Conservation (phyloP, 164 flowering plant genomes). For the Vitis amurensis region DNA sequence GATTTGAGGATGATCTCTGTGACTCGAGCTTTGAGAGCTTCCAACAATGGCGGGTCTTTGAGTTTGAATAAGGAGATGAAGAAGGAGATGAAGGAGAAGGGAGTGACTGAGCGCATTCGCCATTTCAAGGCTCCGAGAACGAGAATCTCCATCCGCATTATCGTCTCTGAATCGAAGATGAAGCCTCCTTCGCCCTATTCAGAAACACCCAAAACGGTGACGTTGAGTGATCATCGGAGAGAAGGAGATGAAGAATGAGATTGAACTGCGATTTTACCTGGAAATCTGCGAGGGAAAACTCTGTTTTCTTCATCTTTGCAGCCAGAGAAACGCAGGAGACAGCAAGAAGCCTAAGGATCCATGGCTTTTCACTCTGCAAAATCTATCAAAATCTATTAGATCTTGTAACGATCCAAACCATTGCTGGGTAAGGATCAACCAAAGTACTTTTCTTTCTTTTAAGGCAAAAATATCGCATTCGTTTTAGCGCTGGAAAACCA, state of each 20-base stretch:
- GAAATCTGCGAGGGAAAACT: conserved; percentile 36
- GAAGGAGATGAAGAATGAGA: background rate
- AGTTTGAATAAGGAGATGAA: conserved; percentile 47
- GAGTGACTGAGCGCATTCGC: conserved; percentile 79
- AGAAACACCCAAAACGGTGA: background rate
- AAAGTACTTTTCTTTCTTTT: background rate
- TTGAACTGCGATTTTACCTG: conserved; percentile 35
- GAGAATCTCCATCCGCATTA: conserved; percentile 58
- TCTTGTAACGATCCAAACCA: background rate
- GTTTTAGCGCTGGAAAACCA: no score
- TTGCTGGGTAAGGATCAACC: background rate
- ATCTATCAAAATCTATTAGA: conserved; percentile 5
- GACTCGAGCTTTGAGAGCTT: conserved; percentile 50
- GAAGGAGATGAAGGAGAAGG: conserved; percentile 59
- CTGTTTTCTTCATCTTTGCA: conserved; percentile 55
- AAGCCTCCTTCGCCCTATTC: conserved; percentile 46
- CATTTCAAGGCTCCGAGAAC: conserved; percentile 63
- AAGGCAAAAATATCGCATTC: background rate
- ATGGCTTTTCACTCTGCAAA: conserved; percentile 54
- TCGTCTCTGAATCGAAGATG: conserved; percentile 47
- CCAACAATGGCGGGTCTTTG: conserved; percentile 34
- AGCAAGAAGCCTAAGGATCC: conserved; percentile 54
- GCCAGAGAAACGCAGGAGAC: conserved; percentile 59
- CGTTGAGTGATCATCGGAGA: no score
- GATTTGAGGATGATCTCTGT: conserved; percentile 50